phyloP scores from a whole-genome alignment of 176 grass and related monocot species.

The Alloteropsis semialata region DNA sequence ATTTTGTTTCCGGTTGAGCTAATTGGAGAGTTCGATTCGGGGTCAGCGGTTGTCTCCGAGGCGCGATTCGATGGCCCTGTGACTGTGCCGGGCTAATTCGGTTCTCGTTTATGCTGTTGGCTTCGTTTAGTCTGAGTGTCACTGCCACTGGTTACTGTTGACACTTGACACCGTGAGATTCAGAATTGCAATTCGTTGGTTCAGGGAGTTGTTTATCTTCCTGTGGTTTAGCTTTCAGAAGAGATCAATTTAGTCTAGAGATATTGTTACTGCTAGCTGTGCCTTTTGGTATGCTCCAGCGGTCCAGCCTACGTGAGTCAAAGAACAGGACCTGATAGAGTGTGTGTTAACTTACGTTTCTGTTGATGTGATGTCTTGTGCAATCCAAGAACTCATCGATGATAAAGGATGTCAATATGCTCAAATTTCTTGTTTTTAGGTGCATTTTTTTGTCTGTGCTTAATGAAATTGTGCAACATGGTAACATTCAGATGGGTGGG shows the following conservation, averaged over 20 bases:
- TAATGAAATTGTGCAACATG: constrained; percentile 2
- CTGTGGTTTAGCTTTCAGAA: neutral
- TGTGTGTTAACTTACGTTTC: neutral
- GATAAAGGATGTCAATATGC: neutral
- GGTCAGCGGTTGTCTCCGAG: constrained; percentile 33
- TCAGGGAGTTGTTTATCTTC: neutral
- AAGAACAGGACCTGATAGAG: neutral
- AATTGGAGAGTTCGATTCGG: neutral
- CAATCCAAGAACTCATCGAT: neutral
- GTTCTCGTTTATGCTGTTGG: neutral
- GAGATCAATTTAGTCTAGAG: neutral
- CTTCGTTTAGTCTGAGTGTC: neutral
- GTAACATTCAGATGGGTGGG: constrained; percentile 62
- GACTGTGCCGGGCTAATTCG: neutral
- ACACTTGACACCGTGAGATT: neutral
- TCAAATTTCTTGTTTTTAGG: neutral
- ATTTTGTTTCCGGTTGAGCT: neutral
- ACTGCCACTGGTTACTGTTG: neutral
- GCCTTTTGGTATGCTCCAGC: neutral
- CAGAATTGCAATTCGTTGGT: neutral
- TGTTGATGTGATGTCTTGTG: neutral
- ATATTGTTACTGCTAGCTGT: neutral
- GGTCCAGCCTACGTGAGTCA: neutral
- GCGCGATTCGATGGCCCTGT: constrained; percentile 60
- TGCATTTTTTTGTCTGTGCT: neutral